Evolutionary conservation across 257 asterid genomes (phyloP).

Genomic region (Rehmannia glutinosa): DNA sequence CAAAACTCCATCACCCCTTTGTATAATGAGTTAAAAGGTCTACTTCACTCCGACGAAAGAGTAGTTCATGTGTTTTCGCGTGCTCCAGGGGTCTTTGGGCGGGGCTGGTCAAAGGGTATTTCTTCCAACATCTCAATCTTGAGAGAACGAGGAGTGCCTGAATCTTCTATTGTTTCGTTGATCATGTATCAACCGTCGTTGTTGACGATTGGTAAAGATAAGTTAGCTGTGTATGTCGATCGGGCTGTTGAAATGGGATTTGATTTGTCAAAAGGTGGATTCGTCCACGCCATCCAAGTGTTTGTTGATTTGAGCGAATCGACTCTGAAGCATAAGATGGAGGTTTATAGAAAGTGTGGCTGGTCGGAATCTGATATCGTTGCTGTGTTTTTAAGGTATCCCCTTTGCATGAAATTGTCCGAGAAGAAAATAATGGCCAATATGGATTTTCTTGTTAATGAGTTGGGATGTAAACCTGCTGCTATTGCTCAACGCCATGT

Average conservation of each 20-base stretch:
- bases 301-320: not conserved
- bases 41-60: not conserved
- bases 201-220: not conserved
- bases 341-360: not conserved
- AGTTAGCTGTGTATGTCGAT: not conserved
- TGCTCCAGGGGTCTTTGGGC: not conserved
- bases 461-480: slow-evolving; percentile 4
- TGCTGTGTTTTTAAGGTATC: slow-evolving; percentile 17
- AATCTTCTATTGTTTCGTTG: not conserved
- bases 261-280: not conserved
- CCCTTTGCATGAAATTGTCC: slow-evolving; percentile 23
- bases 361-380: not conserved
- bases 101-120: not conserved
- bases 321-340: not conserved
- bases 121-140: not conserved
- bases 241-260: slow-evolving; percentile 19
- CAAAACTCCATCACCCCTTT: slow-evolving; percentile 11
- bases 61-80: not conserved
- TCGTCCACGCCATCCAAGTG: slow-evolving; percentile 8
- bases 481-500: slow-evolving; percentile 8
- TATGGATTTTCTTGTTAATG: slow-evolving; percentile 21
- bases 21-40: slow-evolving; percentile 8
- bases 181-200: not conserved
- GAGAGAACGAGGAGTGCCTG: not conserved
- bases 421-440: slow-evolving; percentile 16